Evolutionary conservation across 441 rosid genomes (phyloP).

Genomic region (Capsella rubella): DNA sequence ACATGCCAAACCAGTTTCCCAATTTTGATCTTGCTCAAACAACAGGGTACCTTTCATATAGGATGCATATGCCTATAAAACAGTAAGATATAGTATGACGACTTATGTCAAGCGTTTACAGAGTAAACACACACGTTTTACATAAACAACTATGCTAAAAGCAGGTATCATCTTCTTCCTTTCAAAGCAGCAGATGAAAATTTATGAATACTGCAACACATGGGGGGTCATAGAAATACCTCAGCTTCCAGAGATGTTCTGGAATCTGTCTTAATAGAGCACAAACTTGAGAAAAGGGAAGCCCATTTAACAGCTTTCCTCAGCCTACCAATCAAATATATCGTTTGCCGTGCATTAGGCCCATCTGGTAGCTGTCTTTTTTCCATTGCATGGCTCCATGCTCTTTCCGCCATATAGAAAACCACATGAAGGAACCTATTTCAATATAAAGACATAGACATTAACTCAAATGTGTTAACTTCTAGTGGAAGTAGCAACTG

Average conservation of each 20-base stretch:
- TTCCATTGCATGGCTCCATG: slow-evolving; percentile 99
- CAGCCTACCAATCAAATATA: slow-evolving; percentile 89
- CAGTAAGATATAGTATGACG: slow-evolving; percentile 31
- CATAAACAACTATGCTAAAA: slow-evolving; percentile 21
- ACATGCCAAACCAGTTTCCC: slow-evolving; percentile 90
- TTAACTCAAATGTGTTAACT: not conserved
- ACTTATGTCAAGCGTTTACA: not conserved
- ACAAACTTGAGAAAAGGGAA: slow-evolving; percentile 75
- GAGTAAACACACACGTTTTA: slow-evolving; percentile 6
- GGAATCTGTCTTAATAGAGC: slow-evolving; percentile 84
- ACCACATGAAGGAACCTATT: slow-evolving; percentile 91
- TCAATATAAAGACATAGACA: slow-evolving; percentile 29
- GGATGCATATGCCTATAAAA: slow-evolving; percentile 88
- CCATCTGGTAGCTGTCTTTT: slow-evolving; percentile 97
- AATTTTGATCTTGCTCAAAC: slow-evolving; percentile 97
- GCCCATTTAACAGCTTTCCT: slow-evolving; percentile 99
- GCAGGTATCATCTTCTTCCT: slow-evolving; percentile 22
- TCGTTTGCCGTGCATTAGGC: slow-evolving; percentile 86
- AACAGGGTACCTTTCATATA: slow-evolving; percentile 95
- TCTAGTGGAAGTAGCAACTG: slow-evolving; percentile 18
- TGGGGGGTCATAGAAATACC: slow-evolving; percentile 51
- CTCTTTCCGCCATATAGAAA: slow-evolving; percentile 94
- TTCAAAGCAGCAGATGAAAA: slow-evolving; percentile 5
- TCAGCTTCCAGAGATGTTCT: slow-evolving; percentile 95
- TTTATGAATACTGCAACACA: slow-evolving; percentile 20